Conservation (phyloP, 495 filamentous ascomycete species). For the Pyrenopolyporus hunteri region DNA sequence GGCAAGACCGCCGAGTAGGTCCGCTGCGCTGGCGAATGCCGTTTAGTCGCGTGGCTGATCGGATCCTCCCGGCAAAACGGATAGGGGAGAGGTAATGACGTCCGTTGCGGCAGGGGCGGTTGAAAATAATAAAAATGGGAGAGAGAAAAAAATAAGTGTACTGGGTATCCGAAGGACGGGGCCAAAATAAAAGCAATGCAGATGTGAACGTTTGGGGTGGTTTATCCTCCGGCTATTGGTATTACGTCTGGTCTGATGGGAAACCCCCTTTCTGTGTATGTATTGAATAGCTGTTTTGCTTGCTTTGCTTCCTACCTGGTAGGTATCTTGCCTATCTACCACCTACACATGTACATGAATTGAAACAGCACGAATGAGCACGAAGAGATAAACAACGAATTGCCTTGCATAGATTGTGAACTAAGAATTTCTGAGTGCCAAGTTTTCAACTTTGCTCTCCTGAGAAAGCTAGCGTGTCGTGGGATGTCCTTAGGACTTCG, state of each 20-base stretch:
- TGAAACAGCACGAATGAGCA: neutral
- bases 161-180: neutral
- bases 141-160: too few relatives aligned
- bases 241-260: too few relatives aligned
- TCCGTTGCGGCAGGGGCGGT: too few relatives aligned
- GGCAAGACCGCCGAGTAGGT: conserved; percentile 42
- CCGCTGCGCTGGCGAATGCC: neutral
- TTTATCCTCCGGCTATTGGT: neutral
- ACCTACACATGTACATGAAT: neutral
- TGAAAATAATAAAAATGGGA: neutral
- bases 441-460: too few relatives aligned
- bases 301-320: too few relatives aligned
- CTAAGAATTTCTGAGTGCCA: too few relatives aligned
- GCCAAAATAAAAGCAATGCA: neutral
- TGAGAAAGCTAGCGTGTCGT: too few relatives aligned
- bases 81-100: neutral
- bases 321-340: neutral
- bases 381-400: neutral
- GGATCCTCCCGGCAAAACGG: neutral
- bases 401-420: too few relatives aligned
- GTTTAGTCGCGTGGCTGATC: neutral
- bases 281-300: conserved; percentile 5
- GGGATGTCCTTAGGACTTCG: too few relatives aligned
- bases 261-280: too few relatives aligned
- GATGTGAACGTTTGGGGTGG: neutral